Evolutionary conservation across 169 alveolate genomes (phyloP).

Genomic region (Besnoitia besnoiti): DNA sequence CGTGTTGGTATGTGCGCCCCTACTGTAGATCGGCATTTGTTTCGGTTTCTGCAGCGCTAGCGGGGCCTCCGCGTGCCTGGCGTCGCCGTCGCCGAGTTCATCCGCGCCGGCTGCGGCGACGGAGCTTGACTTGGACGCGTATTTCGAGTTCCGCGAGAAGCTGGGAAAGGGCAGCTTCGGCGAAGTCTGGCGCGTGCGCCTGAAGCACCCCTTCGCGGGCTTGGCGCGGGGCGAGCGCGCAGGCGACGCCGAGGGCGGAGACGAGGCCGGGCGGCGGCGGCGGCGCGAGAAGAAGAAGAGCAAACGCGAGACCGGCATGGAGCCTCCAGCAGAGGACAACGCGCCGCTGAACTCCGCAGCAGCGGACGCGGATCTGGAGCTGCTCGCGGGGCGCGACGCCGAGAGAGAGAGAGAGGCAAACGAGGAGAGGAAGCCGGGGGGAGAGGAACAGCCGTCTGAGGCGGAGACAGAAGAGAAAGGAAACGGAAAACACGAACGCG

Average conservation of each 20-base stretch:
- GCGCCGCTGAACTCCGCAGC: neutral
- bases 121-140: constrained; percentile 40
- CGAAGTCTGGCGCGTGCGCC: constrained; percentile 66
- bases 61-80: neutral
- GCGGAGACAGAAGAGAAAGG: neutral
- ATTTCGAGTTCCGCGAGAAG: constrained; percentile 33
- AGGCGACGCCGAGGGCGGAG: neutral
- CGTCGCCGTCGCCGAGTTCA: neutral
- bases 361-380: neutral
- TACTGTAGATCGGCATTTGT: no score
- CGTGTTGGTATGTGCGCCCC: neutral
- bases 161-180: constrained; percentile 68
- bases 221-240: neutral
- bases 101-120: neutral
- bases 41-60: constrained; percentile 5
- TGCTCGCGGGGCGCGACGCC: neutral
- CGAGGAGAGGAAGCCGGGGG: neutral
- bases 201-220: neutral
- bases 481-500: no score
- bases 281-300: neutral
- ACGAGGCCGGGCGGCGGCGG: neutral
- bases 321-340: neutral
- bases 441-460: neutral
- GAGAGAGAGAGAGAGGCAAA: neutral
- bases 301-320: neutral